These are phyloP conservation scores for Friedmanniomyces endolithicus DNA, from an alignment of 495 filamentous ascomycete genomes.

Conservation along the genomic window DNA sequence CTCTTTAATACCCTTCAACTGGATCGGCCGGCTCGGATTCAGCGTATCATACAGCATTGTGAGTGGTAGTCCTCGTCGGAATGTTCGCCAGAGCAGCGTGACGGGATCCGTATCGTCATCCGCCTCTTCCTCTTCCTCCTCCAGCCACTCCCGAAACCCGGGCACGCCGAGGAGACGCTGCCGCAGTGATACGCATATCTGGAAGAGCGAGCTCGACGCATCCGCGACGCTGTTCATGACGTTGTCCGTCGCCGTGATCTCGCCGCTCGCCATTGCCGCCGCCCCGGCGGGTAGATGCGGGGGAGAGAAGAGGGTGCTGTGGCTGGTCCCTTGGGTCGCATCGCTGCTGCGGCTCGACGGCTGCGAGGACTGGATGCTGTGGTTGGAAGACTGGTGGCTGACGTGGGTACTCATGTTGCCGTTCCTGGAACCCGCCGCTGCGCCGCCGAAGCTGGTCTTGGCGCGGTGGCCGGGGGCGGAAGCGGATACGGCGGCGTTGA, in stretches of 20 bases:
- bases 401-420: not conserved
- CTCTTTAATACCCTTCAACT: conserved; percentile 46
- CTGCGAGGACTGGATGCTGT: conserved; percentile 27
- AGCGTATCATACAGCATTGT: conserved; percentile 81
- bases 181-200: conserved; percentile 78
- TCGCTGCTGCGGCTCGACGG: conserved; percentile 29
- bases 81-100: conserved; percentile 75
- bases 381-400: conserved; percentile 25
- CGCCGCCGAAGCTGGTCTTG: conserved; percentile 2
- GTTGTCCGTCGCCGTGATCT: conserved; percentile 62
- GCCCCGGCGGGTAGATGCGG: conserved; percentile 13
- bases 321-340: conserved; percentile 27
- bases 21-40: conserved; percentile 49
- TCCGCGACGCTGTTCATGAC: conserved; percentile 93
- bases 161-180: conserved; percentile 71
- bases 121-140: conserved; percentile 52
- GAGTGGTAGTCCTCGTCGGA: conserved; percentile 73
- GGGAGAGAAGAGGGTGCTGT: conserved; percentile 32
- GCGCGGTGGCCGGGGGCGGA: conserved; percentile 15
- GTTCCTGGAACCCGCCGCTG: not conserved
- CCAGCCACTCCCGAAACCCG: conserved; percentile 59
- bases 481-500: conserved; percentile 14
- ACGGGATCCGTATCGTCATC: conserved; percentile 67
- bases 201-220: conserved; percentile 76
- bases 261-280: conserved; percentile 27